Percentiles rank a stretch among this genome's conserved stretches.
Evolutionary conservation across 1,284 basidiomycete genomes (phyloP).

Genomic region (Amylostereum chailletii): DNA sequence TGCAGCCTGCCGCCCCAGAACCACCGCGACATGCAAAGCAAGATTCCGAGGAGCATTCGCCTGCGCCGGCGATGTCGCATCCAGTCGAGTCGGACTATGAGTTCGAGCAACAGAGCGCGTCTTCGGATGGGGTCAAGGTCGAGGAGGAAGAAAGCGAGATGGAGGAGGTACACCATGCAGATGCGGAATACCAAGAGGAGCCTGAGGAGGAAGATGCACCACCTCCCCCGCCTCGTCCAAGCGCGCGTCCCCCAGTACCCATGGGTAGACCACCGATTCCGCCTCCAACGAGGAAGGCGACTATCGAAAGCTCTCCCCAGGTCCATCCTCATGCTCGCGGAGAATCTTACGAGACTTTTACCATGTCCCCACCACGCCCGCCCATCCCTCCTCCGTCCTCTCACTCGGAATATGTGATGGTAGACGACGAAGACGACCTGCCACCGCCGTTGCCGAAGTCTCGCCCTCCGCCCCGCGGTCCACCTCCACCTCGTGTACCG

Average conservation of each 20-base stretch:
- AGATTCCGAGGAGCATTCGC: conserved; percentile 11
- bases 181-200: conserved; percentile 41
- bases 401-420: conserved; percentile 18
- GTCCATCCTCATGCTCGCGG: conserved; percentile 2
- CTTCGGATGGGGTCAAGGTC: conserved; percentile 52
- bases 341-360: conserved; percentile 10
- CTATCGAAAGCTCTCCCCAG: not conserved
- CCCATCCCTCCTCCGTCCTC: conserved; percentile 8
- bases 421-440: conserved; percentile 20
- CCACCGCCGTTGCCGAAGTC: conserved; percentile 37
- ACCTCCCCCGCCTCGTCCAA: conserved; percentile 27
- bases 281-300: conserved; percentile 1
- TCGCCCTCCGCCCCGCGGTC: conserved; percentile 25
- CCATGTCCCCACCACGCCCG: conserved; percentile 11
- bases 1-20: conserved; percentile 11
- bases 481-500: conserved; percentile 20
- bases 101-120: conserved; percentile 30
- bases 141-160: conserved; percentile 63
- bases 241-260: not conserved
- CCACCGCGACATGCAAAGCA: conserved; percentile 20
- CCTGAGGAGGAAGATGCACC: conserved; percentile 39
- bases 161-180: conserved; percentile 52
- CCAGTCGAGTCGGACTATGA: conserved; percentile 36
- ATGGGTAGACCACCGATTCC: conserved; percentile 2
- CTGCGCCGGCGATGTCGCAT: conserved; percentile 17